phyloP scores from a whole-genome alignment of 2,329 filamentous ascomycete species.

The Rhexocercosporidium sp. region DNA sequence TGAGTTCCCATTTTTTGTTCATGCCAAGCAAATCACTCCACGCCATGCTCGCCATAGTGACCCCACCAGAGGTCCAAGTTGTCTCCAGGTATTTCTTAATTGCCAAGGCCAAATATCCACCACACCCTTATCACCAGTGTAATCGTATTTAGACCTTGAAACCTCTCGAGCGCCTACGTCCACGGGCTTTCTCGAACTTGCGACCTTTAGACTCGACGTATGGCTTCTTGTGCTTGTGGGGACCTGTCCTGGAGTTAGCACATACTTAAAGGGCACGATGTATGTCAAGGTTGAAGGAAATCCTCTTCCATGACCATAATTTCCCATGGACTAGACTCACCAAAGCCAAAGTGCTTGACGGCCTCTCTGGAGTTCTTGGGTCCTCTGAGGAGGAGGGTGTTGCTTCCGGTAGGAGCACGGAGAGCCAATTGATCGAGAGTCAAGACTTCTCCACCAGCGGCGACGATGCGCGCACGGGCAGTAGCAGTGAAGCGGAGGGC shows the following conservation, averaged over 20 bases:
- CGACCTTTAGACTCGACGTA: constrained; percentile 98
- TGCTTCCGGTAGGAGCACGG: constrained; percentile 91
- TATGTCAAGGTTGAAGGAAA: too few relatives aligned
- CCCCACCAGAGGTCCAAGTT: constrained; percentile 34
- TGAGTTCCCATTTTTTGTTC: constrained; percentile 29
- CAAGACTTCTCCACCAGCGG: constrained; percentile 92
- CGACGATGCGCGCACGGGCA: constrained; percentile 89
- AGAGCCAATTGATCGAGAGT: constrained; percentile 98
- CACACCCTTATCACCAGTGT: constrained; percentile 27
- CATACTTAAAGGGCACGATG: not conserved
- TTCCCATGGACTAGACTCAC: constrained; percentile 43
- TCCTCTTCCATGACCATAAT: not conserved
- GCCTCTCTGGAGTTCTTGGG: constrained; percentile 99
- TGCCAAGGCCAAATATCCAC: constrained; percentile 32
- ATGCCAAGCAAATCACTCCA: constrained; percentile 27
- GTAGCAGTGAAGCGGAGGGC: constrained; percentile 97
- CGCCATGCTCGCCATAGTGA: constrained; percentile 29
- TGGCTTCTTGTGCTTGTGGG: constrained; percentile 71
- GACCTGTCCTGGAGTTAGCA: constrained; percentile 7
- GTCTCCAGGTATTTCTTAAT: constrained; percentile 45
- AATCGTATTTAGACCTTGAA: constrained; percentile 91
- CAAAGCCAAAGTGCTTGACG: constrained; percentile 98
- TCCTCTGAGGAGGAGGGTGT: constrained; percentile 95
- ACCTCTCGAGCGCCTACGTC: constrained; percentile 95
- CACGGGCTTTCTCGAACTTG: constrained; percentile 99